Evolutionary conservation across 805 yeast genomes (phyloP), one percentile per base, ranked within the genome.

Genomic region (Ogataea angusta): DNA sequence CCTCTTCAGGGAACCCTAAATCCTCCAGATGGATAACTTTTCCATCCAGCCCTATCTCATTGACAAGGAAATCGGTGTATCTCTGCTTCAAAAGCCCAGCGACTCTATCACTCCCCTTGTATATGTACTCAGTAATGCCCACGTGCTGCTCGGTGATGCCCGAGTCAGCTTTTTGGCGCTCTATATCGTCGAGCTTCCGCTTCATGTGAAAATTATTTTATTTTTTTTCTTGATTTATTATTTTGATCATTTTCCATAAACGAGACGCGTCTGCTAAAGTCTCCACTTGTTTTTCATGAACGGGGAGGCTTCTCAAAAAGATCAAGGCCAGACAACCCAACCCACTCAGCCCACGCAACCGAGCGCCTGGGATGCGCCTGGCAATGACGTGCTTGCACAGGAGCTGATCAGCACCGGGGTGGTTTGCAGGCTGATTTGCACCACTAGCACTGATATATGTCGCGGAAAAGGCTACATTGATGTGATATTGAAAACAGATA

Each of bases 21-120:
- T 90, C 96, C 8, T 66, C 59, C 46, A 93, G 69, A 59, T 82
- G 90, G 10, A 90, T 75, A 2, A 89, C 95, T 2, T 75, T 64
- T 1, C 86, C 95, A 16, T 76, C 65, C 22, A 64, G 52, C 45
- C 72, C 83, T 42, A 93, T 83, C 62, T 93, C 99, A 62, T 89
- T 87, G 32, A 93, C 99, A 57, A 87, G 73, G 60, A 93, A 93
- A 60, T 93, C 99, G 10, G 95, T 82, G 63, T 89, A 90, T 46
- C 96, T 70, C 57, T 86, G 95, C 62, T 93, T 93, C 53, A 93
- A 69, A 10, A 75, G 72, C 2, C 98, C 99, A 13, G 62, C 60
- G 48, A 93, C 87, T 3, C 96, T 95, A 8, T 69, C 62, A 18
- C 69, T 53, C 4, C 67, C 71, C 2, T 69, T 59, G 34, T 78